phyloP scores from a whole-genome alignment of 441 rosid species.

The Biscutella laevigata region DNA sequence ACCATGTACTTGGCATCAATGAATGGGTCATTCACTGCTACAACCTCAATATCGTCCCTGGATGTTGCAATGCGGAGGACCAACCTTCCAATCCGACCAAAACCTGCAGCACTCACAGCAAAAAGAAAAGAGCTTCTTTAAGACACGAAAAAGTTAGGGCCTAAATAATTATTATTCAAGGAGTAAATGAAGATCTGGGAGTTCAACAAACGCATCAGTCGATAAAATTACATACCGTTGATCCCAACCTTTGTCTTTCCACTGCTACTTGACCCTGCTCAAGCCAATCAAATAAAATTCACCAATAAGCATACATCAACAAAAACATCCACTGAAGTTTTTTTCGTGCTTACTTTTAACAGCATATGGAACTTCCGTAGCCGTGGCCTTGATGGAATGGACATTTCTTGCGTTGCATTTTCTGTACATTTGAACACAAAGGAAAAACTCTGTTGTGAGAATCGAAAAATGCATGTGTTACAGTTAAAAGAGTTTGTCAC shows the following conservation, averaged over 20 bases:
- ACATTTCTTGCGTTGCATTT: conserved; percentile 32
- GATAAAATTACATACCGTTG: conserved; percentile 49
- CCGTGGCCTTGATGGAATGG: conserved; percentile 76
- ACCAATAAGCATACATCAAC: conserved; percentile 12
- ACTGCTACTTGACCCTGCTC: conserved; percentile 39
- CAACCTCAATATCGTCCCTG: conserved; percentile 85
- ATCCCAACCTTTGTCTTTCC: conserved; percentile 77
- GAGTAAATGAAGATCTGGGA: background rate
- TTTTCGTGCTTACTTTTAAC: conserved; percentile 43
- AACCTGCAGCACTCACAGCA: conserved; percentile 40
- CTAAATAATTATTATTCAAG: background rate
- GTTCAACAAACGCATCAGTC: background rate
- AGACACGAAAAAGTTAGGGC: background rate
- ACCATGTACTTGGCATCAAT: conserved; percentile 95
- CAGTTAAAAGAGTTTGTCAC: conserved; percentile 25
- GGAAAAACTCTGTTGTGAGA: background rate
- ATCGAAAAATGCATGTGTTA: background rate
- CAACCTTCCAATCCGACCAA: conserved; percentile 96
- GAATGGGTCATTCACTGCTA: conserved; percentile 95
- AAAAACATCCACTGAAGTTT: background rate
- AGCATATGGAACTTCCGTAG: conserved; percentile 55
- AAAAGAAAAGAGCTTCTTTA: background rate
- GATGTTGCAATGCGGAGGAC: conserved; percentile 76
- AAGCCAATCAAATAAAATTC: conserved; percentile 19
- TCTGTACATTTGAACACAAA: conserved; percentile 27